phyloP scores from a whole-genome alignment of 345 rosid species.

The Erysimum cheiranthoides region DNA sequence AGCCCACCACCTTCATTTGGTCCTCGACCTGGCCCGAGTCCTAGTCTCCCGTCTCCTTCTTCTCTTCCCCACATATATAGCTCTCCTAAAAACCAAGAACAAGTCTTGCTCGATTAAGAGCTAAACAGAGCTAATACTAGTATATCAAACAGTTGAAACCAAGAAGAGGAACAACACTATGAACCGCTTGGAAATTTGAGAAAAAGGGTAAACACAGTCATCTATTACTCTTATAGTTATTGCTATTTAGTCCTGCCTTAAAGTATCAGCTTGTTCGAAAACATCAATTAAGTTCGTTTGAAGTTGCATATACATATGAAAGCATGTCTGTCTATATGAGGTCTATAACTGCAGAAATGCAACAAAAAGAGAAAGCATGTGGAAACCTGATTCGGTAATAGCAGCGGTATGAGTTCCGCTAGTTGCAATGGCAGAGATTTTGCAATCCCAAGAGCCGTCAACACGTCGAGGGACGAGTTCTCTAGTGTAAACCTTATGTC shows the following conservation, averaged over 20 bases:
- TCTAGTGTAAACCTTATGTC: slow-evolving; percentile 84
- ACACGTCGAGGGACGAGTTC: slow-evolving; percentile 87
- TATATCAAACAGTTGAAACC: slow-evolving; percentile 1
- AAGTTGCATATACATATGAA: neutral
- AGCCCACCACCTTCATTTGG: slow-evolving; percentile 95
- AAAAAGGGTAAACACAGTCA: neutral
- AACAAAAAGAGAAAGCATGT: slow-evolving; percentile 15
- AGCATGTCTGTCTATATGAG: neutral
- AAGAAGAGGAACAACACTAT: neutral
- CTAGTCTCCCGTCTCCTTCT: slow-evolving; percentile 95
- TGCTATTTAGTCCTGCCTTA: neutral
- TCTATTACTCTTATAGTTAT: neutral
- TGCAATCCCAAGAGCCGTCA: slow-evolving; percentile 65
- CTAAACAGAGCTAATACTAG: neutral
- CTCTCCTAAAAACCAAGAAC: slow-evolving; percentile 59
- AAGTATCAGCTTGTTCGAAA: neutral
- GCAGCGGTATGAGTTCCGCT: slow-evolving; percentile 92
- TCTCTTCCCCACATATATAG: slow-evolving; percentile 93
- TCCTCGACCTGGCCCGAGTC: slow-evolving; percentile 90
- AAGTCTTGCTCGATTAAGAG: neutral
- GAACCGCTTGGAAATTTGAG: neutral
- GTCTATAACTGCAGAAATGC: neutral
- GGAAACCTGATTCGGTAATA: slow-evolving; percentile 72
- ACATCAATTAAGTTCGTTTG: neutral
- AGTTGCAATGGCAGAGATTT: slow-evolving; percentile 68